Base-by-base conservation (phyloP, 208 protist species). In the Crithidia expoeki region DNA sequence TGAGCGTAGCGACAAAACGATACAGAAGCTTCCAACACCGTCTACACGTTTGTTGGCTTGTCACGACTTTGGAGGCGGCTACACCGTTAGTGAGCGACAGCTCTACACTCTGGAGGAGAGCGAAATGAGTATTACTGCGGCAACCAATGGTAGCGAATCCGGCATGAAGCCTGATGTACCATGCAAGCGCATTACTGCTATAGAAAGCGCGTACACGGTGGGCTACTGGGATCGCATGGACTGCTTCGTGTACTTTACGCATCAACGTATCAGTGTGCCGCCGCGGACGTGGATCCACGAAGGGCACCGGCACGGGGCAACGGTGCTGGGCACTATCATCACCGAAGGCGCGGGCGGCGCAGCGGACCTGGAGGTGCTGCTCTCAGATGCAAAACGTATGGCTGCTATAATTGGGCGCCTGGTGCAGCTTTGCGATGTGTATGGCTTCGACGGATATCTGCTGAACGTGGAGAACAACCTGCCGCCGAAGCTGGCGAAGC, bases 391-490 rank as follows among this genome's bases (percentile, higher is more conserved):
- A 14, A 75, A 84, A 51, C 44, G 60, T 47, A 83, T 84, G 67
- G 72, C 56, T 1, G 17, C 56, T 14, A 70, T 85, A 9, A 87
- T 94, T 56, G 33, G 59, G 25, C 66, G 84, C 19, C 70, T 98
- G 0, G 79, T 89, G 4, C 56, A 77, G 9, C 50, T 98, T 10
- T 83, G 76, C 51, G 64, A 88, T 17, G 44, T 77, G 27, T 93
- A 94, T 70, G 72, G 80, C 34, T 98, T 98, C 64, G 94, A 98
- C 71, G 95, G 95, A 11, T 98, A 95, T 68, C 75, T 98, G 12
- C 40, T 98, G 17, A 98, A 98, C 77, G 81, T 97, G 46, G 95
- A 98, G 75, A 86, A 73, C 52, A 12, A 19, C 40, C 34, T 93
- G 27, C 72, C 76, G 33, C 14, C 57, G 50, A 70, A 10, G 10